Evolutionary conservation across 2,329 filamentous ascomycete species (phyloP).

Genomic region (Xylaria sp.): DNA sequence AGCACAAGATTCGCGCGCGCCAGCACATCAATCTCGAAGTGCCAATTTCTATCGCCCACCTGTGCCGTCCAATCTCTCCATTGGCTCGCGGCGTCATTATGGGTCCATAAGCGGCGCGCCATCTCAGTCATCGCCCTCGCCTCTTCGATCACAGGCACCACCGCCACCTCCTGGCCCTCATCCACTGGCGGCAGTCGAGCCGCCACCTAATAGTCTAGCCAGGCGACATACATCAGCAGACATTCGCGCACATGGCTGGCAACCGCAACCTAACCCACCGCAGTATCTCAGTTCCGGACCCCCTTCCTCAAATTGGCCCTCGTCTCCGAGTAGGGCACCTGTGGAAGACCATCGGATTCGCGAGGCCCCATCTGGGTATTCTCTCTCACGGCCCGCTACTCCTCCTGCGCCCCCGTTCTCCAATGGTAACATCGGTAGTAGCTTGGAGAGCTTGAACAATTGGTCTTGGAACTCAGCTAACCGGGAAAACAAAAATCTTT

Average conservation of each 20-base stretch:
- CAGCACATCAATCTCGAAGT: slow-evolving; percentile 67
- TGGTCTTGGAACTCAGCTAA: slow-evolving; percentile 68
- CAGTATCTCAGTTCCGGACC: slow-evolving; percentile 73
- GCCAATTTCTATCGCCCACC: slow-evolving; percentile 77
- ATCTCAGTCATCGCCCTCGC: slow-evolving; percentile 77
- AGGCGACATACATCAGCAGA: slow-evolving; percentile 95
- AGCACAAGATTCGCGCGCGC: slow-evolving; percentile 78
- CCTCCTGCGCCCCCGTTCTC: slow-evolving; percentile 64
- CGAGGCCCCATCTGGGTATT: slow-evolving; percentile 67
- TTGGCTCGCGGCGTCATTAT: slow-evolving; percentile 80
- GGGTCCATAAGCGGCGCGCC: slow-evolving; percentile 81
- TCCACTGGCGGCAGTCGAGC: slow-evolving; percentile 71
- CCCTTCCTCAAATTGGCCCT: slow-evolving; percentile 63
- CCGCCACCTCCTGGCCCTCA: slow-evolving; percentile 71
- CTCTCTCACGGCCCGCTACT: slow-evolving; percentile 65
- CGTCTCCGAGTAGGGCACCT: slow-evolving; percentile 63
- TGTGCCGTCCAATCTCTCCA: slow-evolving; percentile 83
- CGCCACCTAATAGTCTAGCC: slow-evolving; percentile 75
- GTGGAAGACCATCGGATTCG: slow-evolving; percentile 66
- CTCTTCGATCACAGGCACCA: slow-evolving; percentile 73
- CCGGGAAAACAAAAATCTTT: slow-evolving; percentile 62
- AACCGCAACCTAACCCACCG: slow-evolving; percentile 66
- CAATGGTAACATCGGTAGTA: slow-evolving; percentile 61
- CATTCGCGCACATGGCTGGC: slow-evolving; percentile 89
- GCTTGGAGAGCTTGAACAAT: slow-evolving; percentile 59